Evolutionary conservation across 768 basidiomycete species (phyloP).

Genomic region (Lactarius evosmus): DNA sequence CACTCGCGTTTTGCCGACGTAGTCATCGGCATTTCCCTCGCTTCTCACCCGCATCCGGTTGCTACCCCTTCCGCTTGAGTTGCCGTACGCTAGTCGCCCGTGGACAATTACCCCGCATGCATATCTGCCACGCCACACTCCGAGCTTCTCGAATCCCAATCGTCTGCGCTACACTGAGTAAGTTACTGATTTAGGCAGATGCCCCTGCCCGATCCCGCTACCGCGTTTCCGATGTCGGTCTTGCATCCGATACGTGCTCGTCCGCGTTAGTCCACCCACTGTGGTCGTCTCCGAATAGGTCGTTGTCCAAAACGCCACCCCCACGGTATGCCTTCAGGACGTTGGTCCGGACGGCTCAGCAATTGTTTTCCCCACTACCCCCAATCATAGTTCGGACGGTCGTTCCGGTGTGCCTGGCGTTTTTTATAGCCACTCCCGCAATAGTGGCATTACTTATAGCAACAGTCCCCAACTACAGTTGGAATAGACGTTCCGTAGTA

Average conservation of each 20-base stretch:
- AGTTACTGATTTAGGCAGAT: conserved; percentile 20
- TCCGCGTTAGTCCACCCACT: not conserved
- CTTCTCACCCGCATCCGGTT: conserved; percentile 5
- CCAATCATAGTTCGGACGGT: not conserved
- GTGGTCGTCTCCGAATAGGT: not conserved
- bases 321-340: not conserved
- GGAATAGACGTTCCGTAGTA: not conserved
- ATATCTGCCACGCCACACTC: conserved; percentile 21
- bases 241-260: conserved; percentile 8
- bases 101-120: conserved; percentile 25
- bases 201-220: conserved; percentile 12
- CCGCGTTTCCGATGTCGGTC: conserved; percentile 5
- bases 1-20: not conserved
- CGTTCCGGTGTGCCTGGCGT: not conserved
- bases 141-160: conserved; percentile 24
- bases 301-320: not conserved
- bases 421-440: not conserved
- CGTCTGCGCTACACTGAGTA: conserved; percentile 10
- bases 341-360: not conserved
- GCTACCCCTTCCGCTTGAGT: conserved; percentile 13
- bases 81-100: conserved; percentile 10
- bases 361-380: not conserved
- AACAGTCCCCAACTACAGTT: not conserved
- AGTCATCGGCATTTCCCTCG: conserved; percentile 13
- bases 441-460: not conserved